phyloP scores from a whole-genome alignment of 2,329 filamentous ascomycete genomes.

The Arachnomyces sp. region DNA sequence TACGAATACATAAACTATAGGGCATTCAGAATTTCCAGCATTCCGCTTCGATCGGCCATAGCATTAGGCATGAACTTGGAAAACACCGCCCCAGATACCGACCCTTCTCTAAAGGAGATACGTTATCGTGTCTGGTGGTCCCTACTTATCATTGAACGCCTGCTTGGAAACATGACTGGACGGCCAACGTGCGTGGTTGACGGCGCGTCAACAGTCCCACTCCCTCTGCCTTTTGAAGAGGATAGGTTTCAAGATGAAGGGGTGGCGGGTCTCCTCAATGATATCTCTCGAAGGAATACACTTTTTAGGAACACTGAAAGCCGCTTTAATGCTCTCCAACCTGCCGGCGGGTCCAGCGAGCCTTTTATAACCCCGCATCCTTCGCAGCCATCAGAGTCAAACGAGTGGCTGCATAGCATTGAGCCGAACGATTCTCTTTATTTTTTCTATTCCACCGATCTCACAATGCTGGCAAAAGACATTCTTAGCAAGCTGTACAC shows the following conservation, averaged over 20 bases:
- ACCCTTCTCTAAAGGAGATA: slow-evolving; percentile 24
- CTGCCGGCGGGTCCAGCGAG: too few species aligned
- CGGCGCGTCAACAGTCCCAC: too few species aligned
- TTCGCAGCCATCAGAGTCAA: too few species aligned
- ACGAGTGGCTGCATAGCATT: background rate
- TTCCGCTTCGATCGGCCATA: slow-evolving; percentile 27
- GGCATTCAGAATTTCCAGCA: slow-evolving; percentile 29
- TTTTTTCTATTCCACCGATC: slow-evolving; percentile 18
- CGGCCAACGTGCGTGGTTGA: slow-evolving; percentile 8
- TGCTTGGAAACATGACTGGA: slow-evolving; percentile 30
- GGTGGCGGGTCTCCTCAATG: background rate
- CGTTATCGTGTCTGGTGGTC: slow-evolving; percentile 34
- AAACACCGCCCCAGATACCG: slow-evolving; percentile 22
- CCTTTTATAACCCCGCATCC: too few species aligned
- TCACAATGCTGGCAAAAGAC: slow-evolving; percentile 14
- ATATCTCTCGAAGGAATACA: too few species aligned
- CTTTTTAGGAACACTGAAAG: too few species aligned
- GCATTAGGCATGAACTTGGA: slow-evolving; percentile 30
- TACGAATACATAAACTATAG: slow-evolving; percentile 13
- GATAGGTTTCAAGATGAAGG: too few species aligned
- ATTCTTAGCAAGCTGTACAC: slow-evolving; percentile 19
- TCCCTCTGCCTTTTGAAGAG: too few species aligned
- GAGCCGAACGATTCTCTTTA: slow-evolving; percentile 17
- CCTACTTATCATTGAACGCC: slow-evolving; percentile 29
- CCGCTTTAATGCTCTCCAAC: too few species aligned